Evolutionary conservation across 208 protist species (phyloP).

Genomic region (Acanthamoeba triangularis): DNA sequence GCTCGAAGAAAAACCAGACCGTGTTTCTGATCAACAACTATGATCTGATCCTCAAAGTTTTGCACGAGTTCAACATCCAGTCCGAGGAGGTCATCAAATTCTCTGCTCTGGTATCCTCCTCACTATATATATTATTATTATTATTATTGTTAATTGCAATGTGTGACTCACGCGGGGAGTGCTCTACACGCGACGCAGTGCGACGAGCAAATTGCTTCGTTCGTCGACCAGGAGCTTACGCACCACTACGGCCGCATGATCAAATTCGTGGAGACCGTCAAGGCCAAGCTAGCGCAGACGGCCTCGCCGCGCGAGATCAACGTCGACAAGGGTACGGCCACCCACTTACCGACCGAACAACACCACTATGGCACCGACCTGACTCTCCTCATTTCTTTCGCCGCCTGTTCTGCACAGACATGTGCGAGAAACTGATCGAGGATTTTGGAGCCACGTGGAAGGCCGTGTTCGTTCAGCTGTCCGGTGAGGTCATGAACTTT

Average conservation of each 20-base stretch:
- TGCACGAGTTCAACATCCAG: constrained; percentile 1
- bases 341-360: background rate
- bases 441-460: constrained; percentile 57
- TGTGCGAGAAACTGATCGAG: constrained; percentile 45
- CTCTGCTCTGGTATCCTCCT: background rate
- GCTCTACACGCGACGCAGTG: background rate
- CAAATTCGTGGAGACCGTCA: background rate
- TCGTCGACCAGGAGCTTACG: constrained; percentile 33
- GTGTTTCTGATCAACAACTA: constrained; percentile 75
- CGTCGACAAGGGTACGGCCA: background rate
- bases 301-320: background rate
- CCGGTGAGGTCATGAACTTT: constrained; percentile 48
- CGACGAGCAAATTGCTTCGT: constrained; percentile 11
- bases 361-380: too few relatives aligned
- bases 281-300: background rate
- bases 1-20: constrained; percentile 8
- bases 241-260: constrained; percentile 65
- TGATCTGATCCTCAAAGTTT: constrained; percentile 51
- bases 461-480: background rate
- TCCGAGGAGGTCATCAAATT: constrained; percentile 23
- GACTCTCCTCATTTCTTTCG: background rate
- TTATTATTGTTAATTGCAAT: background rate
- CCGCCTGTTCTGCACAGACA: background rate
- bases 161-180: background rate
- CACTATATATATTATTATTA: background rate